phyloP scores from a whole-genome alignment of 2,329 filamentous ascomycete genomes.

The Neonectria ditissima region DNA sequence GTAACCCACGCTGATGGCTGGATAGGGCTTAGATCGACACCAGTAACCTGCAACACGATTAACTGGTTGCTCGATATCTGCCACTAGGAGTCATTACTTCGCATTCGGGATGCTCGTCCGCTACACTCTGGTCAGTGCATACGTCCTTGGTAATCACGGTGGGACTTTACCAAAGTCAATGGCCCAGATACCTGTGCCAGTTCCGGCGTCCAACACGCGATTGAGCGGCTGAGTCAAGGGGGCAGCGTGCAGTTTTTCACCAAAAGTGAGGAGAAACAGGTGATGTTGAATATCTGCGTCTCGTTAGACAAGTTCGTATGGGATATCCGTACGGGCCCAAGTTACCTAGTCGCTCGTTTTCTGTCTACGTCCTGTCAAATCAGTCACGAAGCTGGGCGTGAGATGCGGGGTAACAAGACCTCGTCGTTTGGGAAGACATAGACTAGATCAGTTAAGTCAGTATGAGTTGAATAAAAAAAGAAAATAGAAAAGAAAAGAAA shows the following conservation, averaged over 20 bases:
- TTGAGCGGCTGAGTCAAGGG: not conserved
- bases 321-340: not conserved
- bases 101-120: constrained; percentile 30
- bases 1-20: constrained; percentile 20
- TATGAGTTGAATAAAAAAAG: too few relatives aligned
- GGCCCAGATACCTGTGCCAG: constrained; percentile 31
- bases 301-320: not conserved
- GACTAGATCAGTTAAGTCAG: constrained; percentile 12
- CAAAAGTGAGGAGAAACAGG: constrained; percentile 27
- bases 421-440: constrained; percentile 33
- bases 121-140: constrained; percentile 3
- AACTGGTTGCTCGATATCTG: fast-evolving
- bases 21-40: constrained; percentile 31
- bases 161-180: constrained; percentile 22
- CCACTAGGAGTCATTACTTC: constrained; percentile 1
- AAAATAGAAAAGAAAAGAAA: too few relatives aligned
- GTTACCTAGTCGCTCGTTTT: constrained; percentile 31
- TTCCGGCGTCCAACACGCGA: constrained; percentile 23
- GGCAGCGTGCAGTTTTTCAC: constrained; percentile 12
- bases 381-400: not conserved
- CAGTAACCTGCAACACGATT: constrained; percentile 16
- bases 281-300: constrained; percentile 31
- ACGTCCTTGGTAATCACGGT: fast-evolving
- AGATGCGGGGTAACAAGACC: constrained; percentile 7
- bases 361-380: constrained; percentile 5